Base-by-base conservation (phyloP, 2,329 filamentous ascomycete species). In the Alternaria burnsii region DNA sequence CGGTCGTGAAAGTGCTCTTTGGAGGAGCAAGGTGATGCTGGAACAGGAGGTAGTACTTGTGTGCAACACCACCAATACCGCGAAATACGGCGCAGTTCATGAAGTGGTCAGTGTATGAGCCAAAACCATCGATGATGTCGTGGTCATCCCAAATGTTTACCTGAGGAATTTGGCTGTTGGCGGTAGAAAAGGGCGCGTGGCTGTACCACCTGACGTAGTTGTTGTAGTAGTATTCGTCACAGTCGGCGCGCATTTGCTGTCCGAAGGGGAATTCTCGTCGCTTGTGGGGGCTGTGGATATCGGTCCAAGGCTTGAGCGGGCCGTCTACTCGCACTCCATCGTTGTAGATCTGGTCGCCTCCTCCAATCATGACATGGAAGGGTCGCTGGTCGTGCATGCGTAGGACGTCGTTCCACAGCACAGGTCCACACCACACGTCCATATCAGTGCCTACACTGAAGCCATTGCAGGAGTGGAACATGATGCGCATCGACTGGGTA, bases 281-380 rank as follows among this genome's bases (percentile, higher is more conserved):
- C 78, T 88, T 88, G 68, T 84, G 82, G 1, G 87, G 87, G 67
- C 88, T 89, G 26, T 69, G 67, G 66, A 89, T 89, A 47, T 82
- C 80, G 0, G 87, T 89, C 88, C 88, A 90, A 6, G 80, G 72
- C 70, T 87, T 88, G 63, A 98, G 81, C 1, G 94, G 94, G 0
- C 94, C 94, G 52, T 89, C 83, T 1, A 97, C 92, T 64, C 94
- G 87, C 66, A 98, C 92, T 24, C 91, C 92, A 57, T 89, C 88
- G 66, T 89, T 89, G 79, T 90, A 90, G 67, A 89, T 88, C 79
- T 97, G 94, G 74, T 98, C 94, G 60, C 94, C 94, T 58, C 94
- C 94, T 53, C 94, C 94, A 63, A 97, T 86, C 89, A 90, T 91
- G 66, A 88, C 85, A 71, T 88, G 86, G 75, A 89, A 88, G 8